Percentiles rank a stretch among this genome's conserved stretches.
Conservation (phyloP, 805 yeast species). For the Candida sphagnicola region DNA sequence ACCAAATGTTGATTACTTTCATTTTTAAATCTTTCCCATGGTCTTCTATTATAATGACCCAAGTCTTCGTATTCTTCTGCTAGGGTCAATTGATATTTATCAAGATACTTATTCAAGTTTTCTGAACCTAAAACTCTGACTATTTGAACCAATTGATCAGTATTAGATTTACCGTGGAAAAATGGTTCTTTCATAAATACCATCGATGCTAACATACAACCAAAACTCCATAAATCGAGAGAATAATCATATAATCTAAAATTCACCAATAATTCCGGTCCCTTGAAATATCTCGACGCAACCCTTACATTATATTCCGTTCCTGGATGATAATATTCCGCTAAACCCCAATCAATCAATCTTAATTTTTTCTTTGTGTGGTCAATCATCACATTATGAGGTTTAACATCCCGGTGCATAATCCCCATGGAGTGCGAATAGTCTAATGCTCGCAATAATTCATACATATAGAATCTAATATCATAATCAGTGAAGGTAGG, state of each 20-base stretch:
- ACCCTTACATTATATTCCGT: conserved; percentile 90
- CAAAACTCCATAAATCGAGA: conserved; percentile 89
- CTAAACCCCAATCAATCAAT: conserved; percentile 93
- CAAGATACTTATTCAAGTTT: conserved; percentile 62
- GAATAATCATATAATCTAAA: conserved; percentile 88
- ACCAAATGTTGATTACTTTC: conserved; percentile 65
- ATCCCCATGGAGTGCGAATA: conserved; percentile 91
- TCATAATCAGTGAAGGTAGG: conserved; percentile 75
- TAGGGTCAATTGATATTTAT: conserved; percentile 66
- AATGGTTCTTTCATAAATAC: conserved; percentile 89
- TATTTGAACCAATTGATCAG: conserved; percentile 87
- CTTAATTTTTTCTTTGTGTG: conserved; percentile 65
- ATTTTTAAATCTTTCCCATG: conserved; percentile 79
- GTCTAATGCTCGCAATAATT: conserved; percentile 78
- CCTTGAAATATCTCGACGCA: conserved; percentile 89
- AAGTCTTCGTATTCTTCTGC: conserved; percentile 76
- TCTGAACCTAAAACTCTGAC: conserved; percentile 86
- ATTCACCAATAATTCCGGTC: conserved; percentile 87
- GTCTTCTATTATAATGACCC: conserved; percentile 68
- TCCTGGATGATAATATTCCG: conserved; percentile 89
- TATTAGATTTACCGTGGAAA: conserved; percentile 86
- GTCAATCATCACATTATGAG: conserved; percentile 94
- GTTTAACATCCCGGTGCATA: conserved; percentile 76
- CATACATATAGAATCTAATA: conserved; percentile 78
- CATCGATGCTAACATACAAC: conserved; percentile 89